A percentile compares a stretch with the other conserved stretches of the same genome.
phyloP scores from a whole-genome alignment of 176 grass and related monocot genomes.

The Puya raimondii region DNA sequence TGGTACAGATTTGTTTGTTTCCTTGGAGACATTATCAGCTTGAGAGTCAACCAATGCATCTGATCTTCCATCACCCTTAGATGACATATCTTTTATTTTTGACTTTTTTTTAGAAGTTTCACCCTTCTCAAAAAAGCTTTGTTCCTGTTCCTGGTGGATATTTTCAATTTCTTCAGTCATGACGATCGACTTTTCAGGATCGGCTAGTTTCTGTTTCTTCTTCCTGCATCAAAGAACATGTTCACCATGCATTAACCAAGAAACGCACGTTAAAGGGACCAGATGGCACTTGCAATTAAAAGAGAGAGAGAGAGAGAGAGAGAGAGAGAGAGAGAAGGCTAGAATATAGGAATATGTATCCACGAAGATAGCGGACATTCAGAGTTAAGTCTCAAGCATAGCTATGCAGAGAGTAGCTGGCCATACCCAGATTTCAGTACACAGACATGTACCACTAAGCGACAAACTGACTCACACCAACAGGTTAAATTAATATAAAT shows the following conservation, averaged over 20 bases:
- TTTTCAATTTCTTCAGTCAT: constrained; percentile 6
- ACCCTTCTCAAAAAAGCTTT: neutral
- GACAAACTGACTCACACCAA: too few relatives aligned
- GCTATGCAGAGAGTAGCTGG: too few relatives aligned
- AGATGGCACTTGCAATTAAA: neutral
- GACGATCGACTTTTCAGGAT: neutral
- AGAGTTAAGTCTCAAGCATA: too few relatives aligned
- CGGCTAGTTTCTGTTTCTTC: constrained; percentile 9
- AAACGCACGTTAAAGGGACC: neutral
- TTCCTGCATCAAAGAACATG: constrained; percentile 4
- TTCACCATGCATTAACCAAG: neutral
- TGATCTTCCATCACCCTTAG: neutral
- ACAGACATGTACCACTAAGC: too few relatives aligned
- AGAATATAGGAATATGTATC: too few relatives aligned
- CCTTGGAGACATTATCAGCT: constrained; percentile 1
- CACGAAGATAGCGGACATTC: too few relatives aligned
- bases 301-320: too few relatives aligned
- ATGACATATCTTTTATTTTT: neutral
- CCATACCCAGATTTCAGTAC: too few relatives aligned
- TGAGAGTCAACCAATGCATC: neutral
- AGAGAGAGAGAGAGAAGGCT: too few relatives aligned
- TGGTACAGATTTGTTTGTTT: neutral
- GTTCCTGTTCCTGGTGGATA: neutral
- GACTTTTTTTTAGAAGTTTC: neutral
- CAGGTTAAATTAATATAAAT: too few relatives aligned